Base-by-base conservation (phyloP, 139 green algal genomes). In the Mychonastes homosphaera region DNA sequence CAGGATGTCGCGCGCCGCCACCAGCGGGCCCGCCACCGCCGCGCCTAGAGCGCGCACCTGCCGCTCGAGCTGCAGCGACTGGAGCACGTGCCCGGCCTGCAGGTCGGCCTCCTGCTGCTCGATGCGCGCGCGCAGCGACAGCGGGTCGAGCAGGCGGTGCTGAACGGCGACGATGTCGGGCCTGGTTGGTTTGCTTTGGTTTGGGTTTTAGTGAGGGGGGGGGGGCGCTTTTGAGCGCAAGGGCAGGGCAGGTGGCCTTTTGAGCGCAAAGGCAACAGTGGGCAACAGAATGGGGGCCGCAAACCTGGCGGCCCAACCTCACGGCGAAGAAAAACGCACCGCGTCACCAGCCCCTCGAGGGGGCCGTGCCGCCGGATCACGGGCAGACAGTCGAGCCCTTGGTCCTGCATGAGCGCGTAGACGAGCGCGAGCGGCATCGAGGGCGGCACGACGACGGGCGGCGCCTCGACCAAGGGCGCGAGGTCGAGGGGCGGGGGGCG, bases 351-450 rank as follows among this genome's bases (percentile, higher is more conserved):
- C 23, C 64, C 64, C 43, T 73, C 70, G 19, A 77, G 28, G 9
- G 65, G 60, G 23, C 74, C 69, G 36, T 73, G 63, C n/a, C 57
- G 55, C 3, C 62, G 34, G 7, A 80, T 56, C 2, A 81, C 74
- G 15, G 74, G 74, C 34, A 81, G 58, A 30, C 75, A 76, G 69
- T 81, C 71, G 41, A 81, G 72, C 27, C 74, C 74, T 63, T 77
- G 64, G 3, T 69, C 65, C 24, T 75, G 40, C 57, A 63, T 63
- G 1, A 65, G 21, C 27, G 51, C 21, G 64, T 73, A 73, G 21
- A 77, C 57, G 55, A 73, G 75, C 28, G 62, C 57, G 41, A 81
- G 55, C 28, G 74, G 74, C 74, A 81, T 81, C 62, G 65, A 70
- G 21, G 69, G 65, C 9, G 74, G 69, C 27, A 77, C 70, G 40